These are phyloP conservation scores for Leucosporidium yakuticum DNA, from an alignment of 768 basidiomycete genomes.

Conservation along the genomic window DNA sequence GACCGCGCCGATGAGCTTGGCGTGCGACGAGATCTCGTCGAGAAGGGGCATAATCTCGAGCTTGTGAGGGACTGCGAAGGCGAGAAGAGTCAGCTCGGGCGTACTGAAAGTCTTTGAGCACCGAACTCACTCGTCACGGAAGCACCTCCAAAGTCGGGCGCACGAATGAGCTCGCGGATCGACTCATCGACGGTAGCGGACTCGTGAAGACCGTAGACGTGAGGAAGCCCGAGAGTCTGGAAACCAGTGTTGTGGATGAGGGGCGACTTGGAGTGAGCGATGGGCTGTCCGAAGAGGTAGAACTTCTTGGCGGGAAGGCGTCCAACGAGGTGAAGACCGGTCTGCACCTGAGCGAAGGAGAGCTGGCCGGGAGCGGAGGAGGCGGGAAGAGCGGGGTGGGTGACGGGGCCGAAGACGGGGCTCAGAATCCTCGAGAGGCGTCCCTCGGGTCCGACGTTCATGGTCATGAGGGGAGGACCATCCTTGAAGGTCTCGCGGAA, in stretches of 20 bases:
- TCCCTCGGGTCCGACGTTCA: constrained; percentile 76
- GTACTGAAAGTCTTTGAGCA: too few species aligned
- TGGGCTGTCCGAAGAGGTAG: constrained; percentile 85
- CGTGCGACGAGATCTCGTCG: constrained; percentile 71
- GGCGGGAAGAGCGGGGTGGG: constrained; percentile 76
- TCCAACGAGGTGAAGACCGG: constrained; percentile 72
- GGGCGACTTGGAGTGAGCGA: constrained; percentile 83
- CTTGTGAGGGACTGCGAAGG: constrained; percentile 65
- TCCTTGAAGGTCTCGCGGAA: constrained; percentile 58
- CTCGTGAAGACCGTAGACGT: constrained; percentile 73
- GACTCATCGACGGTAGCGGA: constrained; percentile 60
- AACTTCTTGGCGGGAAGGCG: constrained; percentile 66
- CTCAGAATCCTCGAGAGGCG: constrained; percentile 88
- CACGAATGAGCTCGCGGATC: constrained; percentile 58
- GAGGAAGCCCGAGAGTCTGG: constrained; percentile 70
- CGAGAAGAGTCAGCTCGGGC: not conserved
- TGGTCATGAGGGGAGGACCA: constrained; percentile 79
- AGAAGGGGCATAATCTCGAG: constrained; percentile 78
- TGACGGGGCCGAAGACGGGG: constrained; percentile 76
- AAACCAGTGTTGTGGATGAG: constrained; percentile 89
- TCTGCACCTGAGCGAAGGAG: constrained; percentile 77
- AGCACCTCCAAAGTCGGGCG: constrained; percentile 82
- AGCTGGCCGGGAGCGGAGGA: constrained; percentile 92
- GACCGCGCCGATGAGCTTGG: constrained; percentile 82
- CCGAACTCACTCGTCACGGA: constrained; percentile 64